A percentile compares a stretch with the other conserved stretches of the same genome.
phyloP scores from a whole-genome alignment of 192 early-diverging fungal genomes.

The Lunasporangiospora selenospora region DNA sequence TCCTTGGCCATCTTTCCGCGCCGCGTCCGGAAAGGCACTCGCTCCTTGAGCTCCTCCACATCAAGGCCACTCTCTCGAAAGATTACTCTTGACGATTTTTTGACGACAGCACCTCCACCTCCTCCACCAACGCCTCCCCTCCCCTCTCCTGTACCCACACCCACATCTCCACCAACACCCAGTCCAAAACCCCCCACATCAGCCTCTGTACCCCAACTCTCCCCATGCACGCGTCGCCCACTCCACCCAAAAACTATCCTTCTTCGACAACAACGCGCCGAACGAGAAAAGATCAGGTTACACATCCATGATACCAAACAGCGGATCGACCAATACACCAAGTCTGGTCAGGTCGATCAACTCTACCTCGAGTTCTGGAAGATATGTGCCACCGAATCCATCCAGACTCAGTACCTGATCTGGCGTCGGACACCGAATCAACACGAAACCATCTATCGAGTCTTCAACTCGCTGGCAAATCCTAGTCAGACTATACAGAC shows the following conservation, averaged over 20 bases:
- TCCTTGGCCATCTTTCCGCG: too few relatives aligned
- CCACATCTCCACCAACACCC: too few relatives aligned
- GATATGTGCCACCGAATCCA: slow-evolving; percentile 13
- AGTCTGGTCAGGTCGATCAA: slow-evolving; percentile 8
- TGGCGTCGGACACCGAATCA: slow-evolving; percentile 3
- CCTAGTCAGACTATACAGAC: not conserved
- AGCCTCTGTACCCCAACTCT: not conserved
- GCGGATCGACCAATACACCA: slow-evolving; percentile 16
- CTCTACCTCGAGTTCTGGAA: slow-evolving; percentile 42
- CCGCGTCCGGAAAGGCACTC: too few relatives aligned
- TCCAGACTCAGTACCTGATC: slow-evolving; percentile 22
- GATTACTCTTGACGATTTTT: too few relatives aligned
- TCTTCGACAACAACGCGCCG: not conserved
- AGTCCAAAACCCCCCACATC: not conserved
- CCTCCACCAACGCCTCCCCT: too few relatives aligned
- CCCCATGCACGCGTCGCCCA: not conserved
- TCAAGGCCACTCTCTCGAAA: too few relatives aligned
- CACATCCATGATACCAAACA: not conserved
- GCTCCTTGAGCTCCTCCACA: too few relatives aligned
- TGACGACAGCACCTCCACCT: too few relatives aligned
- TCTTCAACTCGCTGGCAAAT: slow-evolving; percentile 8
- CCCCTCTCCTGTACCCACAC: too few relatives aligned
- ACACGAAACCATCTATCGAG: slow-evolving; percentile 18
- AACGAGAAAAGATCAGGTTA: slow-evolving; percentile 9
- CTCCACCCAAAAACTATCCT: not conserved